Conservation (phyloP, 345 rosid genomes). For the Isatis tinctoria region DNA sequence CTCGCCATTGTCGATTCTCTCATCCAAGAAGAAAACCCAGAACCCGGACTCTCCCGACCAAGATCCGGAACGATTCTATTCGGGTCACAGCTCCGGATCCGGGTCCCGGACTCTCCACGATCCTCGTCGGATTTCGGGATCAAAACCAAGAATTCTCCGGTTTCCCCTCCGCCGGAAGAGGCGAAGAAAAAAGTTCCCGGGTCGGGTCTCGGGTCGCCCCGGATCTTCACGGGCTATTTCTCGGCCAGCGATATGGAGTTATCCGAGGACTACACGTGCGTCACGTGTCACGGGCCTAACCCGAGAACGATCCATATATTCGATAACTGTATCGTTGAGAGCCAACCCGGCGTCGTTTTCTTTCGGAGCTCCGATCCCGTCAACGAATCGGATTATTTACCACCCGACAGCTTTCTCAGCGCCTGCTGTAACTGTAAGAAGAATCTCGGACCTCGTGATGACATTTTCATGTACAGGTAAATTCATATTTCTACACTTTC, state of each 20-base stretch:
- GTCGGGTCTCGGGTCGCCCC: conserved; percentile 41
- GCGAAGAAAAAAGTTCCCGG: conserved; percentile 4
- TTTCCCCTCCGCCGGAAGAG: conserved; percentile 18
- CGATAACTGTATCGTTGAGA: conserved; percentile 71
- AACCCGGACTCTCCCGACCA: conserved; percentile 39
- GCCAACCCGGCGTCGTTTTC: conserved; percentile 52
- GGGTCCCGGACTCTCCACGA: conserved; percentile 64
- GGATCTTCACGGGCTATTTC: conserved; percentile 42
- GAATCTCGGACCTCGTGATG: conserved; percentile 71
- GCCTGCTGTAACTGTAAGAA: conserved; percentile 72
- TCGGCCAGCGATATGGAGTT: conserved; percentile 67
- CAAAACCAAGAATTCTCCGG: conserved; percentile 51
- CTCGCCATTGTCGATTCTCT: conserved; percentile 72
- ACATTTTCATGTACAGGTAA: conserved; percentile 89
- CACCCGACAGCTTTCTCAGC: conserved; percentile 70
- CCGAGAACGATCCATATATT: conserved; percentile 91
- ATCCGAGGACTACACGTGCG: conserved; percentile 94
- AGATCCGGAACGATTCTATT: conserved; percentile 54
- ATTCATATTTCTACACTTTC: not conserved
- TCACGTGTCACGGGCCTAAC: conserved; percentile 75
- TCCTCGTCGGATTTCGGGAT: conserved; percentile 62
- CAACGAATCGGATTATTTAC: conserved; percentile 30
- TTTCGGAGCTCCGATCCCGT: conserved; percentile 28
- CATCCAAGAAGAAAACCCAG: conserved; percentile 32
- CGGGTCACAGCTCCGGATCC: conserved; percentile 82